Conservation (phyloP, 1,284 basidiomycete genomes). For the Exobasidium cylindrosporum region DNA sequence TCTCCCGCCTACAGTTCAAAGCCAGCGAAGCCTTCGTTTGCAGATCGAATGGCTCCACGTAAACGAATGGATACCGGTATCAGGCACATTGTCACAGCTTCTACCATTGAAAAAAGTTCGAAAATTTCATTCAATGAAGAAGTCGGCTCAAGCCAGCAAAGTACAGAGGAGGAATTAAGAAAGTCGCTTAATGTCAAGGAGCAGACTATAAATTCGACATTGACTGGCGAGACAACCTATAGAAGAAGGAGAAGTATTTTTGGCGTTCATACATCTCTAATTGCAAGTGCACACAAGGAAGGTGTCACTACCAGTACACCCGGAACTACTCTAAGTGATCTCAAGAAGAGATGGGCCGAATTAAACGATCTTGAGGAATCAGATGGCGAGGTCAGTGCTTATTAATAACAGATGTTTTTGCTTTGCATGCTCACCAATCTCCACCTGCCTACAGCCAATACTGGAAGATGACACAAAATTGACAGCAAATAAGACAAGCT, state of each 20-base stretch:
- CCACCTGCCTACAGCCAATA: background rate
- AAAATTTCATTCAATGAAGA: background rate
- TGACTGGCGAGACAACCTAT: background rate
- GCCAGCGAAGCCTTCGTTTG: constrained; percentile 21
- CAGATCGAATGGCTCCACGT: constrained; percentile 28
- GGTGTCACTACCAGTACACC: background rate
- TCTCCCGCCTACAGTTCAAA: constrained; percentile 22
- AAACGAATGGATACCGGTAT: constrained; percentile 3
- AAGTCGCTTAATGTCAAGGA: too few relatives aligned
- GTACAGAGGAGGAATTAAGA: too few relatives aligned
- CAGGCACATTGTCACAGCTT: background rate
- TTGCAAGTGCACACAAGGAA: background rate
- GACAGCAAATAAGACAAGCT: background rate
- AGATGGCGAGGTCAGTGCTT: constrained; percentile 20
- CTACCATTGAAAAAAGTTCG: background rate
- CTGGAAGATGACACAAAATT: background rate
- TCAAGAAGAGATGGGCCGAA: background rate
- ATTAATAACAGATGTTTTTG: too few relatives aligned
- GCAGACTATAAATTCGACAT: background rate
- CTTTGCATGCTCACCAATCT: too few relatives aligned
- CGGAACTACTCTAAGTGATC: background rate
- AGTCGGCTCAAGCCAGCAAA: background rate
- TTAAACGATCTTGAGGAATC: background rate
- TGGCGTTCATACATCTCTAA: background rate
- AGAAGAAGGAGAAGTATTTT: background rate